Percentiles rank a stretch among this genome's conserved stretches.
These are phyloP conservation scores for Penicillium antarcticum DNA, from an alignment of 495 filamentous ascomycete genomes.

Conservation along the genomic window DNA sequence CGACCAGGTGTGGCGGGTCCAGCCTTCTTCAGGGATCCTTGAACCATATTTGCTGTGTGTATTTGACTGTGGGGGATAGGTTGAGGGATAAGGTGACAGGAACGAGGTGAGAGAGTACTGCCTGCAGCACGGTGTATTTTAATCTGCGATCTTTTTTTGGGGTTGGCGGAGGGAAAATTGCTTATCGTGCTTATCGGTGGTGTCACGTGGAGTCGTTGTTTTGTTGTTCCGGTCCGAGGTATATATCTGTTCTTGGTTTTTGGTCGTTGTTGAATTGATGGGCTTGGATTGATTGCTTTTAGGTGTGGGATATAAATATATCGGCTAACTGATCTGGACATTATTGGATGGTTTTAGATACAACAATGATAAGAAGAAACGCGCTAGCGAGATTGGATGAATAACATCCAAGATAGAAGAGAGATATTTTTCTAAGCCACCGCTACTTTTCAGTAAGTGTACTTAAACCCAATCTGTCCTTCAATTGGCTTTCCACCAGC, in stretches of 20 bases:
- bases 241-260: not conserved
- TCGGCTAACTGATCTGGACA: too few relatives aligned
- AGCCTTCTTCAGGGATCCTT: slow-evolving; percentile 6
- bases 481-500: slow-evolving; percentile 46
- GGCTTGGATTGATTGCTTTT: too few relatives aligned
- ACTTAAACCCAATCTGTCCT: slow-evolving; percentile 29
- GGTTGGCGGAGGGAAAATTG: slow-evolving; percentile 11
- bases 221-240: slow-evolving; percentile 6
- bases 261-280: too few relatives aligned
- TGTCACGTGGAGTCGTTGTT: not conserved
- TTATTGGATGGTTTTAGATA: too few relatives aligned
- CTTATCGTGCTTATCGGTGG: slow-evolving; percentile 5
- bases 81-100: not conserved
- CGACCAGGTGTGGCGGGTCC: not conserved
- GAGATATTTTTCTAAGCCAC: not conserved
- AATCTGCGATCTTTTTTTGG: not conserved
- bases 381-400: too few relatives aligned
- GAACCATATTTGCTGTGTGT: not conserved
- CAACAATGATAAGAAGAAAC: too few relatives aligned
- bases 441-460: slow-evolving; percentile 7
- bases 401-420: not conserved
- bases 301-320: too few relatives aligned
- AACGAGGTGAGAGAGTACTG: slow-evolving; percentile 12
- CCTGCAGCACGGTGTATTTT: slow-evolving; percentile 27
- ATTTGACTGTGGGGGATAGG: not conserved